Conservation (phyloP, 768 basidiomycete genomes). For the Lactarius hatsudake region DNA sequence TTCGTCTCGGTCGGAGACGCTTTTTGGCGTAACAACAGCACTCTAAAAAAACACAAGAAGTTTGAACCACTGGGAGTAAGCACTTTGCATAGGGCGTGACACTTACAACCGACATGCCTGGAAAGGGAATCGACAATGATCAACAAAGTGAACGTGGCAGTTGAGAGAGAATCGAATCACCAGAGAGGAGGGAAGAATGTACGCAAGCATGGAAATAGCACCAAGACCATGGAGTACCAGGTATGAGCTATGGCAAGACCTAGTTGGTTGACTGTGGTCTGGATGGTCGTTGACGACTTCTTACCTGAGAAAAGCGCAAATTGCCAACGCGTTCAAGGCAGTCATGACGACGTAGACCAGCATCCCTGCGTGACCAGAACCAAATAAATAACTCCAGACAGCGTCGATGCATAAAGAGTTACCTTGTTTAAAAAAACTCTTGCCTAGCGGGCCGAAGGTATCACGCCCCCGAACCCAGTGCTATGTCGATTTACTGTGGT, state of each 20-base stretch:
- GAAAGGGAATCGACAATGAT: not conserved
- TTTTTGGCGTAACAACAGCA: slow-evolving; percentile 25
- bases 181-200: slow-evolving; percentile 22
- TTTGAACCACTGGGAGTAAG: not conserved
- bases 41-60: slow-evolving; percentile 9
- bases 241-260: slow-evolving; percentile 5
- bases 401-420: not conserved
- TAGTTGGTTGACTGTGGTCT: not conserved
- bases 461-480: slow-evolving; percentile 17
- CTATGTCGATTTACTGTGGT: not conserved
- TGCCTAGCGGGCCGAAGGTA: slow-evolving; percentile 17
- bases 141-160: not conserved
- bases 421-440: slow-evolving; percentile 26
- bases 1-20: slow-evolving; percentile 20
- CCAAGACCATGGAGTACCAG: slow-evolving; percentile 2
- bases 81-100: not conserved
- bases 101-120: slow-evolving; percentile 24
- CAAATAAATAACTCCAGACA: not conserved
- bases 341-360: slow-evolving; percentile 25
- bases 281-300: not conserved
- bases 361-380: slow-evolving; percentile 17
- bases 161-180: not conserved
- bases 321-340: slow-evolving; percentile 19
- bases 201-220: slow-evolving; percentile 8
- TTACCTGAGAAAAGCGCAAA: slow-evolving; percentile 21